Evolutionary conservation across 148 eudicot genomes (phyloP).

Genomic region (Nyssa sinensis): DNA sequence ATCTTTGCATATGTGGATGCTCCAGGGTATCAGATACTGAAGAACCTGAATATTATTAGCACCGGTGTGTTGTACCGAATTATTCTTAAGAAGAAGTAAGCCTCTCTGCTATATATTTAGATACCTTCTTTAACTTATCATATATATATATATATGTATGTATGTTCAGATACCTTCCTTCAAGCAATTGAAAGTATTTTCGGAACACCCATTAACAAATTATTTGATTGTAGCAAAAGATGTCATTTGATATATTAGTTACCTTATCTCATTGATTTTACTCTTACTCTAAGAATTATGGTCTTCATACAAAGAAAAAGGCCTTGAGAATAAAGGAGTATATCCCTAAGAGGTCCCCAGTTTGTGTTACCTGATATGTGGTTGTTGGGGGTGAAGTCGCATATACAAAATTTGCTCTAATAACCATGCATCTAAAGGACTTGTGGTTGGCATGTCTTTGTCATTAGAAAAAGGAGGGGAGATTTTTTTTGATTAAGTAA

Average conservation of each 20-base stretch:
- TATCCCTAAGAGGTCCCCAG: too few species aligned
- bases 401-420: too few species aligned
- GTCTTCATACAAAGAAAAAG: too few species aligned
- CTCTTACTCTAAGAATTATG: neutral
- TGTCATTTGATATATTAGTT: neutral
- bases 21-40: conserved; percentile 97
- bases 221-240: neutral
- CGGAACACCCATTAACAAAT: neutral
- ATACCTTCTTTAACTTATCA: too few species aligned
- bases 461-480: neutral
- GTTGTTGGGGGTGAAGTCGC: too few species aligned
- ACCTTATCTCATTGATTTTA: too few species aligned
- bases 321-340: too few species aligned
- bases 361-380: too few species aligned
- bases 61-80: conserved; percentile 88
- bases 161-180: too few species aligned
- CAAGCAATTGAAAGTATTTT: neutral
- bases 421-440: too few species aligned
- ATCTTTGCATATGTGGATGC: conserved; percentile 99
- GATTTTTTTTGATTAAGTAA: neutral
- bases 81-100: conserved; percentile 85
- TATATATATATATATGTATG: too few species aligned
- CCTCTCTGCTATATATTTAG: conserved; percentile 6
- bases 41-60: conserved; percentile 91
- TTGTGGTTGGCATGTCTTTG: too few species aligned